phyloP scores from a whole-genome alignment of 2,329 filamentous ascomycete genomes.

The Claviceps africana region DNA sequence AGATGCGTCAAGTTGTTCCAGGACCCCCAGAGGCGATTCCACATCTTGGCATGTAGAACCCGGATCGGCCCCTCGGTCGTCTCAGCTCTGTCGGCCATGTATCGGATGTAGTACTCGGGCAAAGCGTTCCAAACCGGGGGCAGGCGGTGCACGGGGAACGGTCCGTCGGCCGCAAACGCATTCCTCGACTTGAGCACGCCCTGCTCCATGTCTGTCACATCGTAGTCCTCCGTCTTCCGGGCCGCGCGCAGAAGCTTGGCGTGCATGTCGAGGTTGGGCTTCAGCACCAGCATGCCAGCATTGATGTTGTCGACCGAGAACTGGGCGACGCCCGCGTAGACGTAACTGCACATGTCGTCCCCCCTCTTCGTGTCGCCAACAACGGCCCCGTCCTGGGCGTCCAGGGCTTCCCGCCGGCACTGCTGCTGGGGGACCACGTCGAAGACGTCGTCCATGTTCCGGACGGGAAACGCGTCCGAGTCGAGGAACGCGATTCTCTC shows the following conservation, averaged over 20 bases:
- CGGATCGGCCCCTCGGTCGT: not conserved
- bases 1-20: slow-evolving; percentile 5
- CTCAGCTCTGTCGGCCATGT: not conserved
- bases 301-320: slow-evolving; percentile 3
- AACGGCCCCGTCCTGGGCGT: not conserved
- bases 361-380: not conserved
- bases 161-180: slow-evolving; percentile 2
- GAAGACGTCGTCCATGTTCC: slow-evolving; percentile 1
- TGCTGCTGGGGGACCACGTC: not conserved
- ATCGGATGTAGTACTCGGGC: slow-evolving; percentile 1
- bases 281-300: slow-evolving; percentile 2
- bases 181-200: slow-evolving; percentile 1
- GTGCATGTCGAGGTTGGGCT: slow-evolving; percentile 2
- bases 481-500: slow-evolving; percentile 1
- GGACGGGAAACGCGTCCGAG: slow-evolving; percentile 1
- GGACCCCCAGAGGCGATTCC: slow-evolving; percentile 2
- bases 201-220: slow-evolving; percentile 1
- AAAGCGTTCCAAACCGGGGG: slow-evolving; percentile 1
- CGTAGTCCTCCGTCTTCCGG: not conserved
- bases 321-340: slow-evolving; percentile 1
- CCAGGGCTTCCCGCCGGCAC: not conserved
- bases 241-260: slow-evolving; percentile 1
- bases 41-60: slow-evolving; percentile 3
- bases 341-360: slow-evolving; percentile 1
- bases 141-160: slow-evolving; percentile 1